Evolutionary conservation across 345 rosid genomes (phyloP).

Genomic region (Rhodamnia rubescens): DNA sequence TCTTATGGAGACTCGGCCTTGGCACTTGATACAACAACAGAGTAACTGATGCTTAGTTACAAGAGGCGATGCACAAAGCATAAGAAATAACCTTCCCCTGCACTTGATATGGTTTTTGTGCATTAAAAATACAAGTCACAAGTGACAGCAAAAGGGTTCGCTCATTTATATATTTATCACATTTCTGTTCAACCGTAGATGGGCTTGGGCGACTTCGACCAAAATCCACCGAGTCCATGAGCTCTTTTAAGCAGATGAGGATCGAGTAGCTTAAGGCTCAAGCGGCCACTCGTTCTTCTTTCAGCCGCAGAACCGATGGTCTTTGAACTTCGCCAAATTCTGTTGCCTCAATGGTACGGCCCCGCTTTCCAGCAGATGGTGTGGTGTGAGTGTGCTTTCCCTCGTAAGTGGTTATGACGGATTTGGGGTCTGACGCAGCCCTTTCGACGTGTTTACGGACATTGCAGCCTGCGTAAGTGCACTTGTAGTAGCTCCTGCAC

Average conservation of each 20-base stretch:
- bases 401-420: constrained; percentile 91
- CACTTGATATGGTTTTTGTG: neutral
- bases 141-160: neutral
- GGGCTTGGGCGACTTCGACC: neutral
- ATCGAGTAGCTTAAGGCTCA: constrained; percentile 4
- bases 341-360: constrained; percentile 24
- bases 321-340: constrained; percentile 39
- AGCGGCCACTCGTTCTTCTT: constrained; percentile 56
- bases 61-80: neutral
- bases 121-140: neutral
- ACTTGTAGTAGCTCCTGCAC: constrained; percentile 45
- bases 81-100: neutral
- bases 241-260: neutral
- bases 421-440: constrained; percentile 78
- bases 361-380: constrained; percentile 66
- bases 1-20: neutral
- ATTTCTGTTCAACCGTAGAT: neutral
- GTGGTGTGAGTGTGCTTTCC: constrained; percentile 88
- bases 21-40: neutral
- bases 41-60: neutral
- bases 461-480: constrained; percentile 76
- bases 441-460: constrained; percentile 95
- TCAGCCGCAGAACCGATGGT: constrained; percentile 55
- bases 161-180: neutral
- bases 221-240: neutral